Evolutionary conservation across 2,329 filamentous ascomycete species (phyloP), one percentile per base, ranked within the genome.

Genomic region (Ophiostoma sp.): DNA sequence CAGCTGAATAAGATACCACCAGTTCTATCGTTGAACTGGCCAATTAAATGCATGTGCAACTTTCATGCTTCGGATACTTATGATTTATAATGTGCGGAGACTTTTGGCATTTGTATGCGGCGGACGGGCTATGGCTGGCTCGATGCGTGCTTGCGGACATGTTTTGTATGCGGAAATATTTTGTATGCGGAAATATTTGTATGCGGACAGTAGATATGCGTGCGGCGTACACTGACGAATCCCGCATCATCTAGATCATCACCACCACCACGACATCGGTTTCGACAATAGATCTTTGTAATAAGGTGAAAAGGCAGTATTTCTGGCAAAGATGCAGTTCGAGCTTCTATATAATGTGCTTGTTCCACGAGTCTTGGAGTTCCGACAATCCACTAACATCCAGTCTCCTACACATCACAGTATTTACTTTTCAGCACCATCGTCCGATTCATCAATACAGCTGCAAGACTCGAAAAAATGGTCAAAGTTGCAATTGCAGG

Each of bases 171-270:
- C n/a, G 52, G 52, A 57, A 4, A 15, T 31, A 4, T 57, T 57
- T 57, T 57, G 52, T 57, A 57, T 57, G 52, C 52, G 52, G 52
- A n/a, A n/a, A n/a, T n/a, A n/a, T n/a, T n/a, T n/a, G n/a, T 57
- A 57, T 57, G 52, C 52, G 52, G 52, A 57, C 52, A 23, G 10
- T 8, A 57, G n/a, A 11, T 57, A 13, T 31, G 52, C 52, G 23
- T 23, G 23, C 2, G 23, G 11, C n/a, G 31, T 13, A 57, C 52
- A 57, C 52, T 57, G 52, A 57, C 52, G 27, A 57, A 57, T 27
- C 52, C 23, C 27, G 52, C 20, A 20, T 15, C 44, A 48, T 48
- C 44, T 39, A 20, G 44, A 20, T 7, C 44, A 48, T 48, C 44
- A 48, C n/a, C 44, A 48, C 17, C 17, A 48, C 2, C 44, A 48